Conservation (phyloP, 139 green algal genomes). For the Chlorella sp. region DNA sequence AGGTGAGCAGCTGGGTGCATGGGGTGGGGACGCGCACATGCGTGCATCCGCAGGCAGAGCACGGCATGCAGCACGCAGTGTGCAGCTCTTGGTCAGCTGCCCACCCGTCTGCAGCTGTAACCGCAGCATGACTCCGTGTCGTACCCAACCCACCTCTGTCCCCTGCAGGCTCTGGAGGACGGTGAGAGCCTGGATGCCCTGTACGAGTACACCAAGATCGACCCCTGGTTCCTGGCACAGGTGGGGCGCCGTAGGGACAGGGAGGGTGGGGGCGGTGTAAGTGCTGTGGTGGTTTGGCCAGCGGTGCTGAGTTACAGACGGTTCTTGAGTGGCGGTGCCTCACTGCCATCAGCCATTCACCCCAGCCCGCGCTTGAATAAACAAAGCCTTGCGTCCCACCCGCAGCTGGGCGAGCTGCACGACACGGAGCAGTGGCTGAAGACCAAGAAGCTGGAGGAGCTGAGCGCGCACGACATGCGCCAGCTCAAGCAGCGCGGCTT, state of each 20-base stretch:
- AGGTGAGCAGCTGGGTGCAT: conserved; percentile 51
- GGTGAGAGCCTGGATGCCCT: conserved; percentile 85
- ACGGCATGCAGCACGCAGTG: too few relatives aligned
- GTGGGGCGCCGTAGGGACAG: conserved; percentile 29
- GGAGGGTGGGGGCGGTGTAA: background rate
- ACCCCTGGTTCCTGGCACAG: conserved; percentile 97
- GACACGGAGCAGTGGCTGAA: conserved; percentile 85
- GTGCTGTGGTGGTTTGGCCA: background rate
- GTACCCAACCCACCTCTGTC: too few relatives aligned
- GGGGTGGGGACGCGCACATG: too few relatives aligned
- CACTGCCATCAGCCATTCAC: too few relatives aligned
- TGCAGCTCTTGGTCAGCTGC: too few relatives aligned
- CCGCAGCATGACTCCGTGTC: too few relatives aligned
- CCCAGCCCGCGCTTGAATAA: too few relatives aligned
- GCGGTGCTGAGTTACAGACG: too few relatives aligned
- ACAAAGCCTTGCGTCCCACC: too few relatives aligned
- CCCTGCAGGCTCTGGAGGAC: conserved; percentile 81
- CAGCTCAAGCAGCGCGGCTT: conserved; percentile 92
- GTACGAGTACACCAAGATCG: conserved; percentile 93
- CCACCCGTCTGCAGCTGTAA: too few relatives aligned
- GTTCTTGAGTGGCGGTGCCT: too few relatives aligned
- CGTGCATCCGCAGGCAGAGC: too few relatives aligned
- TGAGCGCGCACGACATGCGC: conserved; percentile 82
- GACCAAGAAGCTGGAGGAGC: conserved; percentile 65
- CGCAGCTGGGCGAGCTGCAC: conserved; percentile 59